Evolutionary conservation across 2,329 filamentous ascomycete genomes (phyloP).

Genomic region (Calonectria henricotiae): DNA sequence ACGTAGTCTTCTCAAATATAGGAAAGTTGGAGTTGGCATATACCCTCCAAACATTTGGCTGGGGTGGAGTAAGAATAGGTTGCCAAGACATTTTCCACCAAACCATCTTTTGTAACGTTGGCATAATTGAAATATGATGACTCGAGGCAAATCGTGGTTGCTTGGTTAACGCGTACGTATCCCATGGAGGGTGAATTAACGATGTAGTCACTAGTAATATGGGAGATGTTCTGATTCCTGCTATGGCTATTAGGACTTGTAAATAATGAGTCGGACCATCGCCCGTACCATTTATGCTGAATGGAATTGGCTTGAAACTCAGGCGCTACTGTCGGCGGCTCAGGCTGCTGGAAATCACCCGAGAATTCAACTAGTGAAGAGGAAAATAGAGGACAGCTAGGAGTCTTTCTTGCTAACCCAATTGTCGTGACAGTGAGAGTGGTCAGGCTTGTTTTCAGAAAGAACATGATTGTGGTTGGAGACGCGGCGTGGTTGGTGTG

Average conservation of each 20-base stretch:
- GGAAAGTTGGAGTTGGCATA: constrained; percentile 61
- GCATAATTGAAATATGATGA: constrained; percentile 58
- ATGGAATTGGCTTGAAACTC: constrained; percentile 57
- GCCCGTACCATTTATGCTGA: constrained; percentile 59
- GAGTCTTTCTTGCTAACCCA: not conserved
- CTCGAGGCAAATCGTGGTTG: constrained; percentile 50
- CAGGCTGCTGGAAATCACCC: constrained; percentile 54
- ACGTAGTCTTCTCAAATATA: constrained; percentile 53
- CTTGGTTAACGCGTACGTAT: constrained; percentile 55
- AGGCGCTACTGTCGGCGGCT: constrained; percentile 54
- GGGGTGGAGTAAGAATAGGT: constrained; percentile 44
- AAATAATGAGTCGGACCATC: too few species aligned
- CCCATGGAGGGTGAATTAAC: constrained; percentile 55
- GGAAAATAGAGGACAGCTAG: constrained; percentile 49
- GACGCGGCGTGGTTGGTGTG: too few species aligned
- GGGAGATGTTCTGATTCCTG: constrained; percentile 60
- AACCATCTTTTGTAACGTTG: constrained; percentile 55
- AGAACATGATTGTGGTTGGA: not conserved
- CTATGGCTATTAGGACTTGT: not conserved
- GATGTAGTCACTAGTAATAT: constrained; percentile 59
- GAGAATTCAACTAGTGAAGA: constrained; percentile 53
- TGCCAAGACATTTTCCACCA: constrained; percentile 59
- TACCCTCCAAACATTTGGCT: constrained; percentile 53
- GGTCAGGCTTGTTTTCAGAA: not conserved
- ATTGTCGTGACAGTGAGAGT: not conserved